Percentiles rank a stretch among this genome's conserved stretches.
Conservation (phyloP, 2,329 filamentous ascomycete species). For the Beauveria varroae region DNA sequence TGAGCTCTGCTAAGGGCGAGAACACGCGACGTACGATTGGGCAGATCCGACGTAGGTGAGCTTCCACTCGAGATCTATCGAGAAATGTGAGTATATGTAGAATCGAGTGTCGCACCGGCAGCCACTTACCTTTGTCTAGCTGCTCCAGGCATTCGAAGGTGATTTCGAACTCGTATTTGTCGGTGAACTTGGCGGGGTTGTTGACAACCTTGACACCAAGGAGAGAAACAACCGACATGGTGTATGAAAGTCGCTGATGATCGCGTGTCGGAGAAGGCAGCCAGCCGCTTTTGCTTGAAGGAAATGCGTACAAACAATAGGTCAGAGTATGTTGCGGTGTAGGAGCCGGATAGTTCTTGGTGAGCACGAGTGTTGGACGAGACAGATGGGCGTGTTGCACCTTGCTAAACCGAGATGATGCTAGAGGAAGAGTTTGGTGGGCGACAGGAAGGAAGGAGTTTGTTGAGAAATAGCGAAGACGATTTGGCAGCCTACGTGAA, state of each 20-base stretch:
- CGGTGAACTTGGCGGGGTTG: slow-evolving; percentile 90
- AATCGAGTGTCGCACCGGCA: background rate
- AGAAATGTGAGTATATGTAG: slow-evolving; percentile 8
- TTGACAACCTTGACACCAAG: slow-evolving; percentile 93
- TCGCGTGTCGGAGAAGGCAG: background rate
- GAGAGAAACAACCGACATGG: slow-evolving; percentile 92
- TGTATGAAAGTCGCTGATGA: slow-evolving; percentile 11
- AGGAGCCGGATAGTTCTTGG: background rate
- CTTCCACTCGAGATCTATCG: slow-evolving; percentile 93
- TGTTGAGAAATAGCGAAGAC: background rate
- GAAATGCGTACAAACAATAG: background rate
- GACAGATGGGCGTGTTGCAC: background rate
- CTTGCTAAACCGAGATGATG: background rate
- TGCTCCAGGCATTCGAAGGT: slow-evolving; percentile 96
- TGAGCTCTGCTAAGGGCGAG: background rate
- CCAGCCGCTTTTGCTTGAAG: background rate
- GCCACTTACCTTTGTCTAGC: slow-evolving; percentile 71
- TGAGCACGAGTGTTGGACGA: background rate
- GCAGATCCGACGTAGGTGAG: slow-evolving; percentile 97
- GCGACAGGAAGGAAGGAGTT: background rate
- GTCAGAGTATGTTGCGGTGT: slow-evolving; percentile 3
- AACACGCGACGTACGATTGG: slow-evolving; percentile 64
- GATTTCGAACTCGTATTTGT: slow-evolving; percentile 95
- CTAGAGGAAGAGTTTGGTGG: background rate
- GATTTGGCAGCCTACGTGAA: slow-evolving; percentile 1